Percentiles rank a stretch among this genome's conserved stretches.
phyloP scores from a whole-genome alignment of 1,284 basidiomycete species.

The Lentinula novae-zelandiae region DNA sequence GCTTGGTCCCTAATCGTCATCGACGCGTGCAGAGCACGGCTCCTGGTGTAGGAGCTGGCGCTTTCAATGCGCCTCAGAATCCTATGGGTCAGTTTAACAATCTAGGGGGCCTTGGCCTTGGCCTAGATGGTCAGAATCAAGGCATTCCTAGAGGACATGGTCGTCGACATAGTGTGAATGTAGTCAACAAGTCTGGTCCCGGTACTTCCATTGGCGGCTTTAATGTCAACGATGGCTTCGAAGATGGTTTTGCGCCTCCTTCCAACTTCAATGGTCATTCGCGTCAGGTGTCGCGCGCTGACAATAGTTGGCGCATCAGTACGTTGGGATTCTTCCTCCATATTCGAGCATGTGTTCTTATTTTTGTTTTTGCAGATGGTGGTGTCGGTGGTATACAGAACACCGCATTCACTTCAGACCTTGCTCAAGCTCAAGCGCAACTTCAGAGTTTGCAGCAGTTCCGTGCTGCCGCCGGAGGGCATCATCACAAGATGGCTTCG shows the following conservation, averaged over 20 bases:
- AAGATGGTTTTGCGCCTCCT: conserved; percentile 68
- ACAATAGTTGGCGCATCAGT: conserved; percentile 89
- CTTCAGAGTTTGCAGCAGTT: conserved; percentile 96
- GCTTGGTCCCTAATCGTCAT: conserved; percentile 72
- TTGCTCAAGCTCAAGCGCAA: conserved; percentile 95
- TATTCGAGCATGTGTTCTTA: neutral
- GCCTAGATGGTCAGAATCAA: conserved; percentile 60
- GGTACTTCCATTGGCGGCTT: conserved; percentile 48
- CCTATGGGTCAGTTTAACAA: conserved; percentile 70
- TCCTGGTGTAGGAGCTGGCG: conserved; percentile 46
- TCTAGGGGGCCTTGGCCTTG: conserved; percentile 52
- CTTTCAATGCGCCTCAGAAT: conserved; percentile 47
- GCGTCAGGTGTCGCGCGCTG: conserved; percentile 71
- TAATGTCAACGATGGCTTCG: conserved; percentile 63
- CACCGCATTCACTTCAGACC: conserved; percentile 70
- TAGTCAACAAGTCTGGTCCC: conserved; percentile 65
- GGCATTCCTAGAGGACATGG: conserved; percentile 81
- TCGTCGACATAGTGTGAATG: conserved; percentile 92
- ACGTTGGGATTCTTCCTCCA: conserved; percentile 27
- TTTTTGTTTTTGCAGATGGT: conserved; percentile 46
- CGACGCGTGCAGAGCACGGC: conserved; percentile 88
- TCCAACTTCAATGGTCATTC: conserved; percentile 64
- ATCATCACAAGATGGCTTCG: conserved; percentile 95
- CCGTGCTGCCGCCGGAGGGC: conserved; percentile 90
- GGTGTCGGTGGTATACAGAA: conserved; percentile 69